These are phyloP conservation scores for Populus tomentosa DNA, from an alignment of 441 rosid species.

Conservation along the genomic window DNA sequence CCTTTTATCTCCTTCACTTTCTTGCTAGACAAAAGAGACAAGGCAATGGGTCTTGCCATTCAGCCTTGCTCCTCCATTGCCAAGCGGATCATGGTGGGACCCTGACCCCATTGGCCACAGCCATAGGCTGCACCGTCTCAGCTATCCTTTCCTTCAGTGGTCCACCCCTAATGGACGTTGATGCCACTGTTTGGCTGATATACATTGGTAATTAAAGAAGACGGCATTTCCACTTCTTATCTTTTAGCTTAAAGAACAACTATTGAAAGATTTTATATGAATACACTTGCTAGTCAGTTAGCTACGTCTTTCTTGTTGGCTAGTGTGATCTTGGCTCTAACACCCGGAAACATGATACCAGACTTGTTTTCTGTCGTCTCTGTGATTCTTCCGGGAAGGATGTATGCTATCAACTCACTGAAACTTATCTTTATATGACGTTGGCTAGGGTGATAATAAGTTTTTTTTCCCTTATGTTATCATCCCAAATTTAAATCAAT, in stretches of 20 bases:
- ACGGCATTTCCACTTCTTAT: conserved; percentile 10
- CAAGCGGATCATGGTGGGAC: conserved; percentile 20
- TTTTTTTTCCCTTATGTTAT: too few relatives aligned
- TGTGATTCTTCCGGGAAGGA: conserved; percentile 18
- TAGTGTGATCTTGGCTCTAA: not conserved
- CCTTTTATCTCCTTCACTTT: not conserved
- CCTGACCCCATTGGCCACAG: conserved; percentile 15
- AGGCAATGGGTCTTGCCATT: conserved; percentile 23
- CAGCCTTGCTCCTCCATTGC: conserved; percentile 13
- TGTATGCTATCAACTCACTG: not conserved
- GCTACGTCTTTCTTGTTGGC: not conserved
- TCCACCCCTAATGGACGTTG: not conserved
- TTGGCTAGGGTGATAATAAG: not conserved
- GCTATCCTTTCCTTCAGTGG: conserved; percentile 6
- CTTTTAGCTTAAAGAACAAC: conserved; percentile 9
- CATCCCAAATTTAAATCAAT: not conserved
- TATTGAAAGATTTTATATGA: not conserved
- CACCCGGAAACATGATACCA: conserved; percentile 15
- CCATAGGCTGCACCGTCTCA: conserved; percentile 24
- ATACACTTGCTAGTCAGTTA: not conserved
- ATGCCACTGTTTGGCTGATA: not conserved
- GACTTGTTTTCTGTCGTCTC: conserved; percentile 15
- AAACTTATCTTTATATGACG: not conserved
- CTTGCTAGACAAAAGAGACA: conserved; percentile 21
- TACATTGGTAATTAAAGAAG: not conserved